Evolutionary conservation across 2,329 filamentous ascomycete species (phyloP).

Genomic region (Penicillium sp.): DNA sequence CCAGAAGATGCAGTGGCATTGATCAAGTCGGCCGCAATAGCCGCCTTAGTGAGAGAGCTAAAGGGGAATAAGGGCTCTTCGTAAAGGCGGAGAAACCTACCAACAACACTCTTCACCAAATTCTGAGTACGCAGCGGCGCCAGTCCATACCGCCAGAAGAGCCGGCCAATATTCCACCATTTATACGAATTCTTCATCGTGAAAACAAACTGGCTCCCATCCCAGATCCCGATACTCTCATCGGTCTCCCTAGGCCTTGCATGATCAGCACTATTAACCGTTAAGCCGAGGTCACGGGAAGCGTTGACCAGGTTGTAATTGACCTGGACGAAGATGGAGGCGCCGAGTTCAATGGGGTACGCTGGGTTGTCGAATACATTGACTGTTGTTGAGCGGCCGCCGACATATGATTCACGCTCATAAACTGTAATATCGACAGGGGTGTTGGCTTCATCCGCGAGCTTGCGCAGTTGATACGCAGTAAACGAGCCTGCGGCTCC

Average conservation of each 20-base stretch:
- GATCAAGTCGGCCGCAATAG: conserved; percentile 65
- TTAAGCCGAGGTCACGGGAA: conserved; percentile 67
- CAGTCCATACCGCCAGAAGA: conserved; percentile 82
- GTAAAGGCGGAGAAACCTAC: conserved; percentile 76
- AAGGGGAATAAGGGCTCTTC: conserved; percentile 82
- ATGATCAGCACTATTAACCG: conserved; percentile 49
- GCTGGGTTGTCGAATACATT: conserved; percentile 66
- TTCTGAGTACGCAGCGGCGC: conserved; percentile 71
- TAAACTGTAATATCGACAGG: conserved; percentile 80
- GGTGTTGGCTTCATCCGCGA: conserved; percentile 59
- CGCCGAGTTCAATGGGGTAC: conserved; percentile 79
- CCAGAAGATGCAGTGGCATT: conserved; percentile 69
- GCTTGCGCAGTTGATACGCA: conserved; percentile 76
- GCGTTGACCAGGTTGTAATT: conserved; percentile 81
- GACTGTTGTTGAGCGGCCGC: conserved; percentile 84
- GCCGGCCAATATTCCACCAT: conserved; percentile 78
- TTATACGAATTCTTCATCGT: conserved; percentile 58
- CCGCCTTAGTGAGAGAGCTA: conserved; percentile 66
- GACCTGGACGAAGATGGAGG: conserved; percentile 82
- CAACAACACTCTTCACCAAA: conserved; percentile 69
- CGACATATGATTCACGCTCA: conserved; percentile 73
- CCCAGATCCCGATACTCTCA: conserved; percentile 73
- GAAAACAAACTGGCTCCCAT: conserved; percentile 73
- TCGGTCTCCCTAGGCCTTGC: conserved; percentile 46
- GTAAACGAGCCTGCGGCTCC: conserved; percentile 84